A percentile compares a stretch with the other conserved stretches of the same genome.
phyloP scores from a whole-genome alignment of 2,329 filamentous ascomycete species.

The Colletotrichum karsti region DNA sequence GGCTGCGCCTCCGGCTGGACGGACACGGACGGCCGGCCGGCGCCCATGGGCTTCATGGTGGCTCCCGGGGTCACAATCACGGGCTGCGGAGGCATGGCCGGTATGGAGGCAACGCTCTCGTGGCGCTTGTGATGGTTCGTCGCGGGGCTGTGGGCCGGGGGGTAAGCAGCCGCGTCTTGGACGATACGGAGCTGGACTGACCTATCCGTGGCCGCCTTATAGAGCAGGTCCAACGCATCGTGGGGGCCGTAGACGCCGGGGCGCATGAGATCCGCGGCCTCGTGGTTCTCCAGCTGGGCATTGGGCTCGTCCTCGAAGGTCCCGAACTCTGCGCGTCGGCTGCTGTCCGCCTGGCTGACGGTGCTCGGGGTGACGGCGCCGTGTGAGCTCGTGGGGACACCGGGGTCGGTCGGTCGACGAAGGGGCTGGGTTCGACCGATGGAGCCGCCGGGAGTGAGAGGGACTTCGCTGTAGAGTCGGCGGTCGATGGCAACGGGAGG shows the following conservation, averaged over 20 bases:
- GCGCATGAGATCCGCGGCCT: constrained; percentile 72
- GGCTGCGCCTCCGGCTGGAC: constrained; percentile 44
- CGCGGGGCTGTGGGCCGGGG: constrained; percentile 18
- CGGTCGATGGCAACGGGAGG: constrained; percentile 53
- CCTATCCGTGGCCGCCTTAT: constrained; percentile 81
- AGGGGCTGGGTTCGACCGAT: constrained; percentile 73
- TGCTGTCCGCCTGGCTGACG: constrained; percentile 36
- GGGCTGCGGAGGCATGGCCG: constrained; percentile 28
- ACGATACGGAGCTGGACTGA: constrained; percentile 39
- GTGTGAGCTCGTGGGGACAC: constrained; percentile 15
- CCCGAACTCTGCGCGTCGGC: constrained; percentile 42
- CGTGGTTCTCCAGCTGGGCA: constrained; percentile 70
- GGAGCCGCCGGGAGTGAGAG: constrained; percentile 72
- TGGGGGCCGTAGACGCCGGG: constrained; percentile 87
- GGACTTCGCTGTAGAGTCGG: constrained; percentile 59
- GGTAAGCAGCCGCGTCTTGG: constrained; percentile 28
- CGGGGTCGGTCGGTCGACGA: constrained; percentile 62
- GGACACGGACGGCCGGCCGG: neutral
- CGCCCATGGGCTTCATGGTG: constrained; percentile 19
- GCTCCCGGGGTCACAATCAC: constrained; percentile 24
- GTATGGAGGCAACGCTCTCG: constrained; percentile 37
- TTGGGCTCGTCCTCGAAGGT: constrained; percentile 62
- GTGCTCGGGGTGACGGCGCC: constrained; percentile 43
- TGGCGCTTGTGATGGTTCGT: constrained; percentile 38
- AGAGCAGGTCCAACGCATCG: constrained; percentile 90